phyloP scores from a whole-genome alignment of 371 early-diverging fungal species.

The Mortierella sp. region DNA sequence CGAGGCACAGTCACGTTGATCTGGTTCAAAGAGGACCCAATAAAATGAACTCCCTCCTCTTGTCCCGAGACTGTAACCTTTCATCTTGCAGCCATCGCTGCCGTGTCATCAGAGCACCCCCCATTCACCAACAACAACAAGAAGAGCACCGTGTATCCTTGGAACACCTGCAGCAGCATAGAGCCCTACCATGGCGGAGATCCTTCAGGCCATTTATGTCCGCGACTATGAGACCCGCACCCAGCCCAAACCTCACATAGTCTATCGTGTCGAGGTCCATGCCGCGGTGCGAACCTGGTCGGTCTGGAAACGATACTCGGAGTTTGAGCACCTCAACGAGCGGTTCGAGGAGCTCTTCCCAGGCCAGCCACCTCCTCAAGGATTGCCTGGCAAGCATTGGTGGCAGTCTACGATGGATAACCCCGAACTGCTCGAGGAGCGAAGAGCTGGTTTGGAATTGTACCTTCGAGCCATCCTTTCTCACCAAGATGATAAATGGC shows the following conservation, averaged over 20 bases:
- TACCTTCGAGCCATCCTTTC: conserved; percentile 83
- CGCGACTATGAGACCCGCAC: conserved; percentile 69
- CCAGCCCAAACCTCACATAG: conserved; percentile 78
- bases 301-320: conserved; percentile 89
- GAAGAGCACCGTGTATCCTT: conserved; percentile 4
- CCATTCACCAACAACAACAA: background rate
- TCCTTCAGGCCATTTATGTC: conserved; percentile 73
- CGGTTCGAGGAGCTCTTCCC: conserved; percentile 70
- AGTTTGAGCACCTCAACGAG: conserved; percentile 76
- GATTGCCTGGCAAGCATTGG: conserved; percentile 74
- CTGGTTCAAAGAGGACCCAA: too few relatives aligned
- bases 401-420: conserved; percentile 73
- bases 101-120: too few relatives aligned
- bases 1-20: conserved; percentile 33
- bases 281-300: conserved; percentile 89
- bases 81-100: background rate
- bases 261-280: conserved; percentile 77
- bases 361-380: conserved; percentile 64
- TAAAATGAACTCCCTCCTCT: too few relatives aligned
- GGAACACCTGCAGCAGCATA: background rate
- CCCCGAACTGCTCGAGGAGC: conserved; percentile 78
- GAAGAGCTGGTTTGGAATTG: conserved; percentile 80
- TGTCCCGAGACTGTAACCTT: background rate
- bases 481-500: conserved; percentile 81
- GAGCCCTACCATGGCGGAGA: conserved; percentile 58